Conservation (phyloP, 2,329 filamentous ascomycete genomes). For the Polychaeton citri region DNA sequence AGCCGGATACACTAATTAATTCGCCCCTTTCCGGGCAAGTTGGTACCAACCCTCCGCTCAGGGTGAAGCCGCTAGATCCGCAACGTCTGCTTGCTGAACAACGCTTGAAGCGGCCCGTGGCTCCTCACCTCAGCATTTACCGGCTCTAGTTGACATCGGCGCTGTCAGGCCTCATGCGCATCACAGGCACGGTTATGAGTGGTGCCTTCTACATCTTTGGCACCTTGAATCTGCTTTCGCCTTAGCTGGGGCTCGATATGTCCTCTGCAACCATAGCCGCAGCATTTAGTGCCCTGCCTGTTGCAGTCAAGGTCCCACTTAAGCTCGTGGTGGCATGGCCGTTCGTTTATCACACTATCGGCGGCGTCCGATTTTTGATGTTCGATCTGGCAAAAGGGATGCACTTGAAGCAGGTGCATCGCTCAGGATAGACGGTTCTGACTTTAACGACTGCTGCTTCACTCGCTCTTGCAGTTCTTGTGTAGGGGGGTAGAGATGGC, state of each 20-base stretch:
- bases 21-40: too few species aligned
- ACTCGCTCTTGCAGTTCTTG: too few species aligned
- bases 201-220: constrained; percentile 2
- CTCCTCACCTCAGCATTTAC: constrained; percentile 3
- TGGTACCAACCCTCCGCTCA: too few species aligned
- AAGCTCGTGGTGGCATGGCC: constrained; percentile 1
- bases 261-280: background rate
- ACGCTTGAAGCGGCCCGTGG: constrained; percentile 1
- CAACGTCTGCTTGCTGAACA: constrained; percentile 1
- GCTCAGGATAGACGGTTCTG: too few species aligned
- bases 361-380: too few species aligned
- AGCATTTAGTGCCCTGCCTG: background rate
- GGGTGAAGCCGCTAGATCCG: too few species aligned
- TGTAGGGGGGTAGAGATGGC: too few species aligned
- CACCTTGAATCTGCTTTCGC: background rate
- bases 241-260: constrained; percentile 1
- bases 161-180: constrained; percentile 1
- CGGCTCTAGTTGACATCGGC: constrained; percentile 2
- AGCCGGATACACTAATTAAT: too few species aligned
- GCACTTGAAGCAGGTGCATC: too few species aligned
- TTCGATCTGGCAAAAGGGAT: too few species aligned
- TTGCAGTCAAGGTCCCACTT: background rate
- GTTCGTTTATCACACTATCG: constrained; percentile 1
- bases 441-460: too few species aligned
- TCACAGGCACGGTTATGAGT: constrained; percentile 1